A percentile compares a stretch with the other conserved stretches of the same genome.
Evolutionary conservation across 2,329 filamentous ascomycete species (phyloP).

Genomic region (Clonostachys byssicola): DNA sequence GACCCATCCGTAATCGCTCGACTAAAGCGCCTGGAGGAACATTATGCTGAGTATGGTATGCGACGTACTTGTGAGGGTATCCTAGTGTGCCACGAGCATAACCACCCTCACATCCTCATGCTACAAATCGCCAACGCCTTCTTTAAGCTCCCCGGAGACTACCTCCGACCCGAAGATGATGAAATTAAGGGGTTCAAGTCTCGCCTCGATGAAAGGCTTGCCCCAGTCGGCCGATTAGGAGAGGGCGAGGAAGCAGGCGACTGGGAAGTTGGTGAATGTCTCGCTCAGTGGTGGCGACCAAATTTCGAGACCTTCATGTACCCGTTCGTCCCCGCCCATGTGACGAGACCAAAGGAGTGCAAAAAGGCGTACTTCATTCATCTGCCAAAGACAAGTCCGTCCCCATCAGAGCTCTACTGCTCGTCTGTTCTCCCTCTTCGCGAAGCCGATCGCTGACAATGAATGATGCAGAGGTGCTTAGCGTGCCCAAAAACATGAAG

Average conservation of each 20-base stretch:
- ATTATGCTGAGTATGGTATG: conserved; percentile 92
- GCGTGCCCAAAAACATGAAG: conserved; percentile 99
- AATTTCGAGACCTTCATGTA: conserved; percentile 99
- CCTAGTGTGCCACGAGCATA: conserved; percentile 97
- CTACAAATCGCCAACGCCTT: conserved; percentile 99
- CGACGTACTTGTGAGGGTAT: conserved; percentile 95
- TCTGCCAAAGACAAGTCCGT: conserved; percentile 81
- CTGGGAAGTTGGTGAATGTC: conserved; percentile 91
- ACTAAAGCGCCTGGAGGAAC: conserved; percentile 90
- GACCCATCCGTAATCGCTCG: conserved; percentile 93
- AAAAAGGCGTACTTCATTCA: conserved; percentile 99
- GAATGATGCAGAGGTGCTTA: conserved; percentile 69
- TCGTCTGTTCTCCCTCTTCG: not conserved
- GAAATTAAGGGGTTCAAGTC: conserved; percentile 94
- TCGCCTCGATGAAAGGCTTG: conserved; percentile 86
- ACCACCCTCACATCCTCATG: conserved; percentile 98
- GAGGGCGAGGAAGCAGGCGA: conserved; percentile 81
- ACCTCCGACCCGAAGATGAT: conserved; percentile 82
- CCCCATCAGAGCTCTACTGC: not conserved
- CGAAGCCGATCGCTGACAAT: conserved; percentile 2
- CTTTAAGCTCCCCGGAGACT: conserved; percentile 98
- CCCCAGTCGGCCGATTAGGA: conserved; percentile 81
- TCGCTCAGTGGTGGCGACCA: conserved; percentile 97
- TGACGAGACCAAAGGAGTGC: conserved; percentile 95
- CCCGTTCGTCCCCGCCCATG: conserved; percentile 92